Evolutionary conservation across 1,139 yeast genomes (phyloP), one percentile per base, ranked within the genome.

Genomic region (Yamadazyma sp.): DNA sequence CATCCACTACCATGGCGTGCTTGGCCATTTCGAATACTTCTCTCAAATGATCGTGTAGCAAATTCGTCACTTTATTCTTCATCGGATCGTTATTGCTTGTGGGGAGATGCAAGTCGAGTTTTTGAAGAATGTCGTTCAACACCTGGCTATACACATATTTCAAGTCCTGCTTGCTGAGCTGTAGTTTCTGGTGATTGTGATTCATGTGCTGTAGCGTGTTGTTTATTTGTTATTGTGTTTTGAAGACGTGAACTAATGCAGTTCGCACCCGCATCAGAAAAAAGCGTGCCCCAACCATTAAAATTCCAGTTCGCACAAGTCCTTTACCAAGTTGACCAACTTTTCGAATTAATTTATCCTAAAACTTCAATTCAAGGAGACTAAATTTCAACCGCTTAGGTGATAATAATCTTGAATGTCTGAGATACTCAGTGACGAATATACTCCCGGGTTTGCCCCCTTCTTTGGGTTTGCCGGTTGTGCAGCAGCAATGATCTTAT

Each of bases 401-500:
- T 20, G 8, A 20, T 20, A 26, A 5, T 9, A 5, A 24, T 12
- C 15, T 12, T 26, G 6, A 41, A 64, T 66, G 70, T 62, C 70
- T 25, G 66, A 53, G 34, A 46, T 56, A 37, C 48, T 63, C 39
- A 61, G 63, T 38, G 75, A 70, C 48, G 91, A 83, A 59, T 83
- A 78, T 58, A 74, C 87, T 26, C 97, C 97, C 36, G 81, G 81
- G 29, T 89, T 83, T 68, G 96, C 97, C 11, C 96, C 97, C 44
- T 89, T 91, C 64, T 83, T 91, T 60, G 98, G 98, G 35, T 88
- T 89, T 64, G 96, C 95, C 31, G 96, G 94, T 39, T 89, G 97
- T 69, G 88, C 95, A 5, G 83, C 88, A 38, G 96, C 97, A 40
- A 87, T 88, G 86, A 77, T 87, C 29, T 73, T 91, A 48, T 84